Base-by-base conservation (phyloP, 2,329 filamentous ascomycete species). In the Colletotrichum karsti region DNA sequence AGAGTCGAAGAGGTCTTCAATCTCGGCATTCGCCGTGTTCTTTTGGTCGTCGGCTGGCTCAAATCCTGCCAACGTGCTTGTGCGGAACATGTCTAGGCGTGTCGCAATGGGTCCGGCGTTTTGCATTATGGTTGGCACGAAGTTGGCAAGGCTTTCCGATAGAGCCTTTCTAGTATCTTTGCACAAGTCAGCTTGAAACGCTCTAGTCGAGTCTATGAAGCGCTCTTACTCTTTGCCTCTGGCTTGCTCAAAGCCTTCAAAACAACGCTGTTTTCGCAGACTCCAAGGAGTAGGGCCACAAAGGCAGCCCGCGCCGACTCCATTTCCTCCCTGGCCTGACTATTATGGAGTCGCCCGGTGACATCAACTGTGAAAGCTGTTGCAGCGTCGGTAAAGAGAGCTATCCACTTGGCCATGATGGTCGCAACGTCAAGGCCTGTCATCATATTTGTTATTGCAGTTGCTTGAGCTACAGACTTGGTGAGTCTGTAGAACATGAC, bases 401-500 rank as follows among this genome's bases (percentile, higher is more conserved):
- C 75, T 85, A 91, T 90, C 88, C 89, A 91, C 70, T 82, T 81
- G 20, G 85, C 85, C 63, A 88, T 82, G 46, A 85, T 77, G 59
- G 79, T 78, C 24, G 85, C 82, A 39, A 89, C 76, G 20, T 84
- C 80, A 8, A 89, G 72, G 0, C 85, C 87, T n/a, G 86, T 83
- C 28, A 82, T 76, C 15, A 78, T 74, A 24, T 80, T 81, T 63
- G 76, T 79, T 53, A 89, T 86, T 2, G 82, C 84, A 1, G 75
- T 78, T 0, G 84, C 87, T 53, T 87, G 82, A 2, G 85, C 92
- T 56, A 98, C 94, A 0, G 91, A 92, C 80, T 97, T 97, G 3
- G 94, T 93, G 56, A 99, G 94, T 4, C 95, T 91, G 78, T 97
- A 97, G 75, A 98, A 92, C 80, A 98, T 93, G 56, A 96, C 91